These are phyloP conservation scores for Zalerion maritima DNA, from an alignment of 495 filamentous ascomycete genomes.

Conservation along the genomic window DNA sequence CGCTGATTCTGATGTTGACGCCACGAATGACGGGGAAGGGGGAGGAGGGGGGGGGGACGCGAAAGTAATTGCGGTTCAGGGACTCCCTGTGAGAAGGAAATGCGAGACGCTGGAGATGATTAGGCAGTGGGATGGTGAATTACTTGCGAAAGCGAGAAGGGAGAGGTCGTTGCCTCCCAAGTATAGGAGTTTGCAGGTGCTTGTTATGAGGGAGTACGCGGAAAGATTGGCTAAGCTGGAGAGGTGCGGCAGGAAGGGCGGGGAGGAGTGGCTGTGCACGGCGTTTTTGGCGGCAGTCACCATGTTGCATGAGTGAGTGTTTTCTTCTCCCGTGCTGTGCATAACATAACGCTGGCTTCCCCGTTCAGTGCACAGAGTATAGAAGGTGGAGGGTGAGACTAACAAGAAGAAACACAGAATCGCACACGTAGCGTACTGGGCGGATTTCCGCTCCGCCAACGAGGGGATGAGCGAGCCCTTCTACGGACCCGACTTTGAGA, in stretches of 20 bases:
- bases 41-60: no score
- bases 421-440: conserved; percentile 25
- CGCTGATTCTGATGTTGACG: no score
- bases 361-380: no score
- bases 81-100: no score
- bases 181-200: conserved; percentile 13
- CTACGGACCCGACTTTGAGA: conserved; percentile 24
- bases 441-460: conserved; percentile 18
- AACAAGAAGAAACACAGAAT: conserved; percentile 13
- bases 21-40: no score
- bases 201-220: conserved; percentile 21
- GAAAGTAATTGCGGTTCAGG: no score
- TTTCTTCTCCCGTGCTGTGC: not conserved
- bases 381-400: not conserved
- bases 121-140: conserved; percentile 10
- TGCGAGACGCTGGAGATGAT: conserved; percentile 17
- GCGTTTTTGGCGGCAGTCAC: conserved; percentile 26
- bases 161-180: no score
- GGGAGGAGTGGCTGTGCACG: conserved; percentile 23
- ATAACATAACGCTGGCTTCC: no score
- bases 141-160: conserved; percentile 4
- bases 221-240: conserved; percentile 13
- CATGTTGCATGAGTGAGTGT: conserved; percentile 24
- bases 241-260: conserved; percentile 10
- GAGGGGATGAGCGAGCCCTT: conserved; percentile 20